Evolutionary conservation across 306 rosid species (phyloP).

Genomic region (Hylodesmum podocarpum): DNA sequence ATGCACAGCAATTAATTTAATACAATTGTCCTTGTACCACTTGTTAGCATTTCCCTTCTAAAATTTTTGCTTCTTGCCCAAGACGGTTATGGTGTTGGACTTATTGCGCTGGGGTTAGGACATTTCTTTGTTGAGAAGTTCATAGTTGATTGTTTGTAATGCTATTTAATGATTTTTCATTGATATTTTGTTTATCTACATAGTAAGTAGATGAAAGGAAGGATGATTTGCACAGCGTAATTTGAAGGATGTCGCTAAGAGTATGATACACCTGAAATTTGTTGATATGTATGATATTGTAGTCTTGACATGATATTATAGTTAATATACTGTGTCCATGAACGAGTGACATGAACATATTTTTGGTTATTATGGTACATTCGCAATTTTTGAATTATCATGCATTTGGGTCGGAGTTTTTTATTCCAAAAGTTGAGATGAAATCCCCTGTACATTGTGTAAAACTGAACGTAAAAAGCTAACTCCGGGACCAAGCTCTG

Average conservation of each 20-base stretch:
- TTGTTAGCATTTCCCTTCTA: not conserved
- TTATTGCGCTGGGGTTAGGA: slow-evolving; percentile 25
- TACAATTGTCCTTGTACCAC: not conserved
- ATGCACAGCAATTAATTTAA: not conserved
- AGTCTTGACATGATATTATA: slow-evolving; percentile 20
- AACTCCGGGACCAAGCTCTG: not conserved
- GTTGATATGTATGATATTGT: slow-evolving; percentile 32
- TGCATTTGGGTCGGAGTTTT: not conserved
- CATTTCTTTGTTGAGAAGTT: not conserved
- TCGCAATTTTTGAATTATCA: not conserved
- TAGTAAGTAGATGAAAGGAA: slow-evolving; percentile 20
- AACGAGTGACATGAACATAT: not conserved
- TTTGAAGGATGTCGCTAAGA: slow-evolving; percentile 12
- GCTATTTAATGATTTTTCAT: slow-evolving; percentile 18
- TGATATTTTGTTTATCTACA: not conserved
- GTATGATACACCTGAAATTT: slow-evolving; percentile 31
- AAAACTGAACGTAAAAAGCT: not conserved
- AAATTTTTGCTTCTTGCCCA: slow-evolving; percentile 25
- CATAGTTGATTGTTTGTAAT: slow-evolving; percentile 36
- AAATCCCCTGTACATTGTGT: not conserved
- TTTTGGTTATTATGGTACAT: not conserved
- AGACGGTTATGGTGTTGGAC: slow-evolving; percentile 20
- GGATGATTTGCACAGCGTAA: slow-evolving; percentile 3
- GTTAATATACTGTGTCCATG: slow-evolving; percentile 14
- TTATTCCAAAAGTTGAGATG: not conserved